phyloP scores from a whole-genome alignment of 1,284 basidiomycete genomes.

The Sphagnurus paluster region DNA sequence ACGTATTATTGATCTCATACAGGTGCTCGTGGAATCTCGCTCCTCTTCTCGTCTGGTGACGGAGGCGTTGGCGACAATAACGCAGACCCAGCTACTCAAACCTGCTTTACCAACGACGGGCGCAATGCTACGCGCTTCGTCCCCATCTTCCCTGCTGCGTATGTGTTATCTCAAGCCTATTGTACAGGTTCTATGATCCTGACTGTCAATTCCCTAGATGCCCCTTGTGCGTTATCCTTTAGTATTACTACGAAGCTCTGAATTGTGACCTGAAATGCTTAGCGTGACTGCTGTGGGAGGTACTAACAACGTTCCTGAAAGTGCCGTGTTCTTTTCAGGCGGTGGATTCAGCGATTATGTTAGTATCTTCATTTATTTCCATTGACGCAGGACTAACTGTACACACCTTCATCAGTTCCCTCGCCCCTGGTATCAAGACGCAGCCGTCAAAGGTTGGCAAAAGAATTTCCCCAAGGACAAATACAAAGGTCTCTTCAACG shows the following conservation, averaged over 20 bases:
- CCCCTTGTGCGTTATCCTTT: conserved; percentile 13
- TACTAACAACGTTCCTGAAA: conserved; percentile 51
- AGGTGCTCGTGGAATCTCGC: conserved; percentile 63
- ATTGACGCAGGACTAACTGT: background rate
- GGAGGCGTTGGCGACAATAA: conserved; percentile 66
- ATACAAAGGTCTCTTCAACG: conserved; percentile 61
- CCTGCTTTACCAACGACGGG: conserved; percentile 63
- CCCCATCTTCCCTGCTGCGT: conserved; percentile 61
- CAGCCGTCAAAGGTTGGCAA: conserved; percentile 44
- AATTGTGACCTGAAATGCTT: background rate
- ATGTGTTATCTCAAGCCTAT: conserved; percentile 12
- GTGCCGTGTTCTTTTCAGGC: conserved; percentile 53
- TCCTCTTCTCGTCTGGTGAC: conserved; percentile 74
- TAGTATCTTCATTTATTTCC: conserved; percentile 17
- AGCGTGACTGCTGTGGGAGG: conserved; percentile 60
- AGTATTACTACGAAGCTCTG: too few species aligned
- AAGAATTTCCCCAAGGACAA: conserved; percentile 42
- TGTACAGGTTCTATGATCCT: conserved; percentile 4
- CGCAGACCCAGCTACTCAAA: conserved; percentile 44
- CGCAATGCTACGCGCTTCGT: conserved; percentile 54
- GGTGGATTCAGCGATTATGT: conserved; percentile 68
- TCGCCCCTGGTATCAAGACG: conserved; percentile 55
- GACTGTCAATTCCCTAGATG: conserved; percentile 22
- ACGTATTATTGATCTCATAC: background rate
- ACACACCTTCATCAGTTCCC: conserved; percentile 41